Base-by-base conservation (phyloP, 2,329 filamentous ascomycete genomes). In the Calonectria henricotiae region DNA sequence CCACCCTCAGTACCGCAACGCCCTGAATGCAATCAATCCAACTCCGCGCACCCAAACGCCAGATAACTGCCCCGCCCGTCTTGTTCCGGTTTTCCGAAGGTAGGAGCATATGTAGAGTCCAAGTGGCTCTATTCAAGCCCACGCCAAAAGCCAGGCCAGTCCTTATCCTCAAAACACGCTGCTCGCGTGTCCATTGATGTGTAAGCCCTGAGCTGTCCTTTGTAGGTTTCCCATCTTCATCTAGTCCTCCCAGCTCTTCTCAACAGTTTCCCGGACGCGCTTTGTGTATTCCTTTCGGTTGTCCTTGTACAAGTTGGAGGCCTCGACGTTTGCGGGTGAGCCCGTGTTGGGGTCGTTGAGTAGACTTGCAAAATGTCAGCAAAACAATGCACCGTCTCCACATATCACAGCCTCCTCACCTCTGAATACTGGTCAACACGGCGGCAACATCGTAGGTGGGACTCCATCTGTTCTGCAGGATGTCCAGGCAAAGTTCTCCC, bases 301-400 rank as follows among this genome's bases (percentile, higher is more conserved):
- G 80, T 99, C 96, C 82, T 98, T 98, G 88, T 98, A 99, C 9
- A 98, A 87, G 81, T 98, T 99, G 65, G 95, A 98, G 1, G 96
- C 96, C 85, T 99, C 96, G 77, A 98, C 96, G 79, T 99, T 99
- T 67, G 96, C 96, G 0, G 96, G 96, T 1, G 95, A 98, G 69
- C 94, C 96, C n/a, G 96, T 99, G 82, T 99, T 99, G 1, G 96
- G 96, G 77, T 99, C 96, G 83, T 99, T 98, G 15, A 99, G 88
- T 51, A 99, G 85, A 90, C 96, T 98, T 66, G 62, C 25, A 32
- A 20, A 32, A 62, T 43, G 69, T 85, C 73, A 84, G 80, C 68
- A 71, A 67, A 37, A n/a, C 25, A 61, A 58, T 64, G 25, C 35
- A 11, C 15, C 23, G 4, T 9, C 27, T 25, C 3, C 23, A 15